These are phyloP conservation scores for Sporodiniella umbellata DNA, from an alignment of 371 early-diverging fungal genomes.

Conservation along the genomic window DNA sequence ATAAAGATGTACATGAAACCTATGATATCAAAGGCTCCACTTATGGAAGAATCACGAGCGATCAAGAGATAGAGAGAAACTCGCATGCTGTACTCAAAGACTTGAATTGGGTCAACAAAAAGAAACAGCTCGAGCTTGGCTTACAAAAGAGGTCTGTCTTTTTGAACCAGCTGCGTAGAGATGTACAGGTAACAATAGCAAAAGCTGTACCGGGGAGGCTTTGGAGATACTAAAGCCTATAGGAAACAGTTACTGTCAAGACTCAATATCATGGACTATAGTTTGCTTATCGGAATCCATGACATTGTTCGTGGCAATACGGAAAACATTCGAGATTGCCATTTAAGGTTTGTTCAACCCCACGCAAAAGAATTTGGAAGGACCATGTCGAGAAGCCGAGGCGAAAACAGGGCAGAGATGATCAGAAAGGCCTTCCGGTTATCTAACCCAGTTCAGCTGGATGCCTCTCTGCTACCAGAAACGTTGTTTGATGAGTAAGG, in stretches of 20 bases:
- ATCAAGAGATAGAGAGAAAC: constrained; percentile 67
- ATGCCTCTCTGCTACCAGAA: constrained; percentile 49
- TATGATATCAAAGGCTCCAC: constrained; percentile 84
- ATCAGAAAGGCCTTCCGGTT: constrained; percentile 65
- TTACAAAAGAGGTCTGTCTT: constrained; percentile 71
- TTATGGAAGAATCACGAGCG: constrained; percentile 39
- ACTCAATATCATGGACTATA: constrained; percentile 96
- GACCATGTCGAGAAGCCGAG: background rate
- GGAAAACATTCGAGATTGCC: constrained; percentile 75
- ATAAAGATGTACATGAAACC: constrained; percentile 90
- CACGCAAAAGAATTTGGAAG: constrained; percentile 10
- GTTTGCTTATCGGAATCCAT: constrained; percentile 91
- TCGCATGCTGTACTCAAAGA: constrained; percentile 91
- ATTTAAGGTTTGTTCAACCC: constrained; percentile 19
- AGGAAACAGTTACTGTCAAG: constrained; percentile 57
- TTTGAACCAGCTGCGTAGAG: constrained; percentile 76
- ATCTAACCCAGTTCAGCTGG: constrained; percentile 65
- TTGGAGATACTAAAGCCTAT: too few species aligned
- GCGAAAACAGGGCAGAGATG: constrained; percentile 60
- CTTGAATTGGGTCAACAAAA: constrained; percentile 82
- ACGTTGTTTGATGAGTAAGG: constrained; percentile 44
- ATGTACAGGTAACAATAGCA: constrained; percentile 70
- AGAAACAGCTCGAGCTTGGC: constrained; percentile 73
- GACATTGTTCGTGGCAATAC: constrained; percentile 78
- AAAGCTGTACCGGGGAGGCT: too few species aligned